phyloP scores from a whole-genome alignment of 331 rosid species.

The Malus hybrid region DNA sequence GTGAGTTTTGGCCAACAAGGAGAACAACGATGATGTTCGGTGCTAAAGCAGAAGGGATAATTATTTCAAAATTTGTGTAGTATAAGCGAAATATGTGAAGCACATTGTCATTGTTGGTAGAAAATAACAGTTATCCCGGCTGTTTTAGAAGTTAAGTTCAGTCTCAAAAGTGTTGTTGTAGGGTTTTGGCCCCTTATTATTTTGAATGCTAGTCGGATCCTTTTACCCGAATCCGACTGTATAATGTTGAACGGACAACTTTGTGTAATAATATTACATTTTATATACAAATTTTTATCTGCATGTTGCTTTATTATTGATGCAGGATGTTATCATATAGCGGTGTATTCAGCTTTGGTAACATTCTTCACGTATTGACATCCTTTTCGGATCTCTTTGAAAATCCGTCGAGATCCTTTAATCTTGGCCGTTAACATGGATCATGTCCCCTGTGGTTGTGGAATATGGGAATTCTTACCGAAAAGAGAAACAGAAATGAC shows the following conservation, averaged over 20 bases:
- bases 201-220: slow-evolving; percentile 8
- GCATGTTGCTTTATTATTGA: too few relatives aligned
- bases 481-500: too few relatives aligned
- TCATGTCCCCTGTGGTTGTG: too few relatives aligned
- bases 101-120: not conserved
- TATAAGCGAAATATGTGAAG: slow-evolving; percentile 16
- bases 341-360: not conserved
- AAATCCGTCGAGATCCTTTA: too few relatives aligned
- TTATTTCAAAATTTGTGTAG: slow-evolving; percentile 19
- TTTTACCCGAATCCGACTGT: not conserved
- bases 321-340: too few relatives aligned
- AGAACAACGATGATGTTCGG: not conserved
- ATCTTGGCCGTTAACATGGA: too few relatives aligned
- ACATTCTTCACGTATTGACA: too few relatives aligned
- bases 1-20: slow-evolving; percentile 37
- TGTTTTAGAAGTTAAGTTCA: not conserved
- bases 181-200: not conserved
- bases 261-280: not conserved
- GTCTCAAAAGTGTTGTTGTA: slow-evolving; percentile 11
- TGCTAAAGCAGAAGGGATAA: slow-evolving; percentile 5
- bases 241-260: not conserved
- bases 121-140: slow-evolving; percentile 4
- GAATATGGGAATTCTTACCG: too few relatives aligned
- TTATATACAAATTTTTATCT: too few relatives aligned
- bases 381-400: too few relatives aligned